phyloP scores from a whole-genome alignment of 257 asterid genomes.

The Forsythia viridissima region DNA sequence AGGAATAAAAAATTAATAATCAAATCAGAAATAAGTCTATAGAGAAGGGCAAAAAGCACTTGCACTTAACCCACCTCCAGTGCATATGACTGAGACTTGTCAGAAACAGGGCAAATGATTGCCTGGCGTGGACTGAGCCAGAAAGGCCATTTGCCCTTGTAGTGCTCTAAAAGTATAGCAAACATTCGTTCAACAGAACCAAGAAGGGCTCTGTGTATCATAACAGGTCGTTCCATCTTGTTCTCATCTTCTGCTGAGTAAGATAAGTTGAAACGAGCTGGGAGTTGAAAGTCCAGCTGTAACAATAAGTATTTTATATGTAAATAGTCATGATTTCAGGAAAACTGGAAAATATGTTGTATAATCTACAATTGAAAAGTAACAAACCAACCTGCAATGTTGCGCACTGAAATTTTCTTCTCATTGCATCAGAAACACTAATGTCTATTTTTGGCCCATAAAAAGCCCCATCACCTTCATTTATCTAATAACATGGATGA shows the following conservation, averaged over 20 bases:
- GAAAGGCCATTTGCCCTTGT: conserved; percentile 98
- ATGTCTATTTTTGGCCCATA: conserved; percentile 95
- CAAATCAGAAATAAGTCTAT: background rate
- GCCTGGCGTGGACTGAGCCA: conserved; percentile 99
- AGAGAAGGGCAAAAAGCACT: background rate
- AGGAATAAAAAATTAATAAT: too few relatives aligned
- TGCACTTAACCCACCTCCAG: conserved; percentile 51
- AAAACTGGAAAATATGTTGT: background rate
- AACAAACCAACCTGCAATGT: conserved; percentile 71
- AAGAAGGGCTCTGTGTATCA: conserved; percentile 94
- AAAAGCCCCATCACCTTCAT: conserved; percentile 97
- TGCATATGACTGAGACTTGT: conserved; percentile 83
- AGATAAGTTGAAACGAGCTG: conserved; percentile 81
- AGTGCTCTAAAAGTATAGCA: conserved; percentile 93
- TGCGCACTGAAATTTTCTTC: conserved; percentile 93
- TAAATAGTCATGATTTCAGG: conserved; percentile 12
- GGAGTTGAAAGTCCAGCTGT: conserved; percentile 98
- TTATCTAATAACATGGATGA: conserved; percentile 47
- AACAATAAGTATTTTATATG: conserved; percentile 26
- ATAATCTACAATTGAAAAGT: background rate
- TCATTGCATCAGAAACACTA: conserved; percentile 91
- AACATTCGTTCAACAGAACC: conserved; percentile 99
- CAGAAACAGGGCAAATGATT: conserved; percentile 96
- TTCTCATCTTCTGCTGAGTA: conserved; percentile 94
- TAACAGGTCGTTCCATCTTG: conserved; percentile 89